Evolutionary conservation across 208 protist genomes (phyloP).

Genomic region (Acanthamoeba castellanii): DNA sequence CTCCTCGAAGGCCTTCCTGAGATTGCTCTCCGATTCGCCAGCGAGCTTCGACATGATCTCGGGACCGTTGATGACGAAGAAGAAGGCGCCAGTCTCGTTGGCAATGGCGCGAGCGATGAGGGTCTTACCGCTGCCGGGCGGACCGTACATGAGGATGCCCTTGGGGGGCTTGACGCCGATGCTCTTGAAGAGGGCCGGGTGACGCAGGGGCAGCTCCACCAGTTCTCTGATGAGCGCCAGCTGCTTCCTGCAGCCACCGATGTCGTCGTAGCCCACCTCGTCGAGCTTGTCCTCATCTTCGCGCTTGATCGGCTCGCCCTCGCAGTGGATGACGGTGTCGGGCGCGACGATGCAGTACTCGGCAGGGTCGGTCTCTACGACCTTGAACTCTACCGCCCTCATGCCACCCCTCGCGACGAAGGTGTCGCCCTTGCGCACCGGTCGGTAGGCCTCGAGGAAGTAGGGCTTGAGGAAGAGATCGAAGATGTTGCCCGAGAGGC

Average conservation of each 20-base stretch:
- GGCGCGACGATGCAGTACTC: slow-evolving; percentile 98
- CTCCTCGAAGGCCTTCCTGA: slow-evolving; percentile 99
- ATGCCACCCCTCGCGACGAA: slow-evolving; percentile 98
- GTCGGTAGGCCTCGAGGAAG: slow-evolving; percentile 99
- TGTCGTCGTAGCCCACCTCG: slow-evolving; percentile 98
- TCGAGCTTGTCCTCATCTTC: slow-evolving; percentile 99
- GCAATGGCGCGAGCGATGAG: slow-evolving; percentile 99
- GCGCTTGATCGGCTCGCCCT: slow-evolving; percentile 99
- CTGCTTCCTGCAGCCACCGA: slow-evolving; percentile 99
- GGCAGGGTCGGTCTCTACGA: slow-evolving; percentile 99
- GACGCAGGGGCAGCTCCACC: slow-evolving; percentile 99
- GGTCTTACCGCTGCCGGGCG: slow-evolving; percentile 99
- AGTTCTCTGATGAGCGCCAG: slow-evolving; percentile 99
- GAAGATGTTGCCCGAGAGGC: slow-evolving; percentile 99
- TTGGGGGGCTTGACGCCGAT: slow-evolving; percentile 97
- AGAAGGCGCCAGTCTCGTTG: slow-evolving; percentile 99
- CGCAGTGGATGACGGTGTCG: slow-evolving; percentile 99
- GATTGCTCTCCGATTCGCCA: slow-evolving; percentile 99
- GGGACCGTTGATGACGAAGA: slow-evolving; percentile 99
- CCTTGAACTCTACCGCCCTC: slow-evolving; percentile 99
- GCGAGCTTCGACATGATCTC: slow-evolving; percentile 99
- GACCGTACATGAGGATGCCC: slow-evolving; percentile 98
- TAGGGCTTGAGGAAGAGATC: slow-evolving; percentile 99
- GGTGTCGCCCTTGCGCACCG: slow-evolving; percentile 98
- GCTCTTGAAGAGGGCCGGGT: slow-evolving; percentile 99